Percentiles rank a stretch among this genome's conserved stretches.
Conservation (phyloP, 2,329 filamentous ascomycete genomes). For the Daldinia sp. region DNA sequence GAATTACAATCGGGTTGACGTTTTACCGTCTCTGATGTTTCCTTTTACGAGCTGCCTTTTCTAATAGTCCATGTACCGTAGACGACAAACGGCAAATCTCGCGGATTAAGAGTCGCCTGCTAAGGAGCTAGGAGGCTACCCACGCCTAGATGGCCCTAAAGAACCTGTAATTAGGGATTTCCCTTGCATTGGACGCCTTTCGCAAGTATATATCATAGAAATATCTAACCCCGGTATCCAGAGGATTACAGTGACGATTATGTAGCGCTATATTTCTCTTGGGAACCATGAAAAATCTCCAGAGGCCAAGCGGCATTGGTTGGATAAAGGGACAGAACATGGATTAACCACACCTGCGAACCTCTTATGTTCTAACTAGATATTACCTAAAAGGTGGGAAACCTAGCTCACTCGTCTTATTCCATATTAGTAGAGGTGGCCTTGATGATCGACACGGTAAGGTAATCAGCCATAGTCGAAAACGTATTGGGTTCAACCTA, state of each 20-base stretch:
- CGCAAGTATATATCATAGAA: background rate
- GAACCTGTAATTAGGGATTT: too few relatives aligned
- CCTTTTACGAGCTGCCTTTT: background rate
- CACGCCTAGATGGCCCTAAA: too few relatives aligned
- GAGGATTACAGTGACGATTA: background rate
- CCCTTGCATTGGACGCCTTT: background rate
- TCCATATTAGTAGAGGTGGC: too few relatives aligned
- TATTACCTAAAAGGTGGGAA: too few relatives aligned
- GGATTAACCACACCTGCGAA: background rate
- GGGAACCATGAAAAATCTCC: background rate
- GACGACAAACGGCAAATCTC: background rate
- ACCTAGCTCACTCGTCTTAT: too few relatives aligned
- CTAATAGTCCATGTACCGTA: background rate
- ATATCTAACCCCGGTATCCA: too few relatives aligned
- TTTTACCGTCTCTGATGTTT: background rate
- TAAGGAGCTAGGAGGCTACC: background rate
- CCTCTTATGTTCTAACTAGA: background rate
- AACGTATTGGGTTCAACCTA: too few relatives aligned
- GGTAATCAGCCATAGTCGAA: too few relatives aligned
- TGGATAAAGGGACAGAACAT: background rate
- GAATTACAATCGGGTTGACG: conserved; percentile 16
- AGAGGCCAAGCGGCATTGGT: background rate
- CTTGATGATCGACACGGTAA: too few relatives aligned
- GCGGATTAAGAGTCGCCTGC: background rate
- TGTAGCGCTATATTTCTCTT: background rate